These are phyloP conservation scores for Tetracladium setigerum DNA, from an alignment of 495 filamentous ascomycete genomes.

Conservation along the genomic window DNA sequence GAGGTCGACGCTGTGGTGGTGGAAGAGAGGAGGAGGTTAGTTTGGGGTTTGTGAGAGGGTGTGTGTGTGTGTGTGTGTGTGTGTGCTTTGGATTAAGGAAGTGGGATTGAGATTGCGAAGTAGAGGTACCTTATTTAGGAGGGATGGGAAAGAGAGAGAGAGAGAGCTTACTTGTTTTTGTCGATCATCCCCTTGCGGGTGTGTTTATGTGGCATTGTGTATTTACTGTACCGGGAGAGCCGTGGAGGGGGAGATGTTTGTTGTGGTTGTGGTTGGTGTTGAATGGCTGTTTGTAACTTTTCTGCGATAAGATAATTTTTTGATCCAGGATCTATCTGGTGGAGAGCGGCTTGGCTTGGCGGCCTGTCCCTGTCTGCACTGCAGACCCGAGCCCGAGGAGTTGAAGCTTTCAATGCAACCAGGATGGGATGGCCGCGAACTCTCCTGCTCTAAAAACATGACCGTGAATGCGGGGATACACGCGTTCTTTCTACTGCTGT, in stretches of 20 bases:
- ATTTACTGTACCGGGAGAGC: too few relatives aligned
- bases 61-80: background rate
- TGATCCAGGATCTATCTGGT: background rate
- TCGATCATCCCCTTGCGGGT: constrained; percentile 51
- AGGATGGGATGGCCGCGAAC: too few relatives aligned
- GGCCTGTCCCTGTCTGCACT: too few relatives aligned
- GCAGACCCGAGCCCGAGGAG: too few relatives aligned
- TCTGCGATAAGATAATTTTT: constrained; percentile 1
- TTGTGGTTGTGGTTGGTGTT: background rate
- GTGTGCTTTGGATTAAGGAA: constrained; percentile 7
- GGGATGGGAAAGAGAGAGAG: too few relatives aligned
- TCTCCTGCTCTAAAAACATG: too few relatives aligned
- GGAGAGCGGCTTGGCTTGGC: background rate
- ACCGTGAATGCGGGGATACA: too few relatives aligned
- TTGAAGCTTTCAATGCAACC: too few relatives aligned
- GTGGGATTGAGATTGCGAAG: too few relatives aligned
- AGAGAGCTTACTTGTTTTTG: constrained; percentile 24
- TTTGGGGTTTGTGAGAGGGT: constrained; percentile 2
- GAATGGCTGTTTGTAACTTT: background rate
- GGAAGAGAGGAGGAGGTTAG: background rate
- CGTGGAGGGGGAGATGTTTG: constrained; percentile 11
- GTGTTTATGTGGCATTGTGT: constrained; percentile 80
- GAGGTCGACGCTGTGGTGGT: constrained; percentile 55
- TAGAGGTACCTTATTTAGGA: too few relatives aligned
- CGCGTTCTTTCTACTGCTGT: too few relatives aligned